Base-by-base conservation (phyloP, 2,329 filamentous ascomycete genomes). In the Chrysoporthe deuterocubensis region DNA sequence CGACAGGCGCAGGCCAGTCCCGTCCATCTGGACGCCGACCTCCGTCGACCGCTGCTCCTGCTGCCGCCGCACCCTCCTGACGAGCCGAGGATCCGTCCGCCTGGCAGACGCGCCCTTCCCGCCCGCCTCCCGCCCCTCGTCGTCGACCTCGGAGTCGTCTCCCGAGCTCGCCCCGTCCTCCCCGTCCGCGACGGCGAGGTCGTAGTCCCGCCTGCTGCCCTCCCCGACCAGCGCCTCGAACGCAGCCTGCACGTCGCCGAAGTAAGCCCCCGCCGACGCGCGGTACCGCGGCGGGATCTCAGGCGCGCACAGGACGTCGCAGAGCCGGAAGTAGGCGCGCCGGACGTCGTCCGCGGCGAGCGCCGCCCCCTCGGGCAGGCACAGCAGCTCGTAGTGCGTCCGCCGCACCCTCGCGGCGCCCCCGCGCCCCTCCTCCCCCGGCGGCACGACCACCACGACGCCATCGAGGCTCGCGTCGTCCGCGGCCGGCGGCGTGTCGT, bases 141-240 rank as follows among this genome's bases (percentile, higher is more conserved):
- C 78, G 1, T 73, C 75, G 1, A 73, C 52, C 58, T 81, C 82
- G n/a, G 76, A 75, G 26, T 81, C 80, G 44, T 85, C 84, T 58
- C 83, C 86, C 42, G 83, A 82, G 18, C 84, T 84, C 34, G 81
- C 79, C 14, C 80, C 81, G 46, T 82, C 80, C 2, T 80, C 82
- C 1, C 83, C 82, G 14, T 83, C 78, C 0, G 34, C 46, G 61
- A 63, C 18, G 57, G n/a, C 46, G 26, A 42, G n/a, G 68, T 84
- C 82, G 66, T 85, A 84, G 46, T 78, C 77, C 5, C 78, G 75
- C 44, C 81, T 77, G 32, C 79, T 77, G 18, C 75, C 74, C 16
- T 81, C 81, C 61, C 83, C 78, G 59, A 82, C 78, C n/a, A 85
- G 76, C 1, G 80, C 81, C 73, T 85, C 83, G 60, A 83, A 84